Evolutionary conservation across 1,284 basidiomycete genomes (phyloP), one percentile per base, ranked within the genome.

Genomic region (Paramarasmius palmivorus): DNA sequence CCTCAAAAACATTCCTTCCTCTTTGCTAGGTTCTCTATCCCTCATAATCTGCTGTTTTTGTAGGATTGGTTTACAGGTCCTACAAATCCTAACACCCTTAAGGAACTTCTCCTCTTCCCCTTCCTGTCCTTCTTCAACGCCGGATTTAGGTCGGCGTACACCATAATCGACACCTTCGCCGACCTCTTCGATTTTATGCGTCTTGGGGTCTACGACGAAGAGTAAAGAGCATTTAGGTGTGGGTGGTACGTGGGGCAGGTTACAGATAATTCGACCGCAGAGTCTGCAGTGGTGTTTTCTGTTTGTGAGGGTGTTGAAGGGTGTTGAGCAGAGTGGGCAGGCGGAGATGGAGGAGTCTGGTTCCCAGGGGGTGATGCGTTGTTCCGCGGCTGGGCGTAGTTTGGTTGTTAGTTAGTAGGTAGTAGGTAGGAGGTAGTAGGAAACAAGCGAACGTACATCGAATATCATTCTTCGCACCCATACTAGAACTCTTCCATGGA

Each of bases 271-370:
- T 38, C 88, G 80, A 0, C 96, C 96, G 62, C 96, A 99, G 5
- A 98, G 75, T 8, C 97, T 86, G 69, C 96, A 99, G 67, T 99
- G 96, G 63, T 99, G 96, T 72, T 97, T 97, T 15, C 96, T 86
- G 57, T 94, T 96, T 0, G 92, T 92, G 1, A 99, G 73, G 1
- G 92, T 87, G 63, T 92, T 89, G 67, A 99, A 99, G 0, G 87
- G 81, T 0, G 92, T 81, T 32, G 88, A 90, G 57, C 17, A 25
- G 15, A 40, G 19, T 39, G 36, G n/a, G n/a, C n/a, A n/a, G n/a
- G n/a, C n/a, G 42, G 56, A 35, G 15, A 50, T 25, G 8, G 1
- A 36, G 19, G 79, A 74, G 65, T 98, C 96, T 36, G 91, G 86
- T 68, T 98, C 86, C 96, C 96, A 99, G 12, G 94, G 93, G 3